Base-by-base conservation (phyloP, 768 basidiomycete species). In the Termitomyces sp. region DNA sequence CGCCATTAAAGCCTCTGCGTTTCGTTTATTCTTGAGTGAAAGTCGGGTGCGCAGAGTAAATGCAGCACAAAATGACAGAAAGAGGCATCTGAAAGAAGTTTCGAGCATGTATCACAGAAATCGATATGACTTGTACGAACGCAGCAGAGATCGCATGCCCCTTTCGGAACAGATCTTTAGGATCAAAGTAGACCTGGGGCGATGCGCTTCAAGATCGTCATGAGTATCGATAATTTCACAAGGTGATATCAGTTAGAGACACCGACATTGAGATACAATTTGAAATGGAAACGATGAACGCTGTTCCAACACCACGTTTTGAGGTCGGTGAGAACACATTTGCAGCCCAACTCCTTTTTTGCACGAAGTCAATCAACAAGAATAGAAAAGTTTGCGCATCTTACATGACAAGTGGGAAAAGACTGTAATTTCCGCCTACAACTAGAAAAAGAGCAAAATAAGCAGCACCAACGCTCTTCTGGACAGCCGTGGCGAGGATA, bases 361-460 rank as follows among this genome's bases (percentile, higher is more conserved):
- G 1, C 9, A n/a, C 27, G 2, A 27, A 45, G 16, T n/a, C 16
- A 39, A 24, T 39, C 37, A 40, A 26, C 26, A 40, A 14, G 10
- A 27, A 20, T n/a, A 40, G 26, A 30, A 30, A 8, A 39, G 12
- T 13, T 30, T 12, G 37, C 5, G 12, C n/a, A 20, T 52, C 79
- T 61, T 58, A 81, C 83, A 84, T 84, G 42, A 82, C 83, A 5
- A 84, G 72, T 8, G 83, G 83, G 69, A 84, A 84, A 55, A 84
- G 63, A 58, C 79, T 80, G 61, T 77, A 83, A 56, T 79, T 79
- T 26, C 81, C 82, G 7, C 79, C 82, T 34, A 82, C 76, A 45
- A 84, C 80, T 27, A 85, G 69, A 71, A 84, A 85, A 32, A 83
- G 68, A 4, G 82, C 81, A 62, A 85, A 83, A 64, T 85, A 85